Percentiles rank a stretch among this genome's conserved stretches.
These are phyloP conservation scores for Echria macrotheca DNA, from an alignment of 495 filamentous ascomycete genomes.

Conservation along the genomic window DNA sequence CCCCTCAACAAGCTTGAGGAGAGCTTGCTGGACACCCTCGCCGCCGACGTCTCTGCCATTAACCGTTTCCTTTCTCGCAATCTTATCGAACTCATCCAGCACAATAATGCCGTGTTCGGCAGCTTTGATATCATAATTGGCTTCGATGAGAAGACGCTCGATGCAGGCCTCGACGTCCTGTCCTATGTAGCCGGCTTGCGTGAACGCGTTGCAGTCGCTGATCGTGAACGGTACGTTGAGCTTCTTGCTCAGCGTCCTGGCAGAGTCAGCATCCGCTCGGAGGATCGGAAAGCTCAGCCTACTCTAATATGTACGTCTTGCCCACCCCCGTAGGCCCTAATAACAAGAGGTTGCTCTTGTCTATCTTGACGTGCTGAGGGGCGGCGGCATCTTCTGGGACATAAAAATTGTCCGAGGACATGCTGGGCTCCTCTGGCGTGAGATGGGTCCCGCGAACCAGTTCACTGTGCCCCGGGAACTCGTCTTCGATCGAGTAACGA, in stretches of 20 bases:
- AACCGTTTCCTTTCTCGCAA: slow-evolving; percentile 55
- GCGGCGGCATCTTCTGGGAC: slow-evolving; percentile 40
- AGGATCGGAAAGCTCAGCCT: slow-evolving; percentile 12
- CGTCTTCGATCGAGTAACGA: slow-evolving; percentile 52
- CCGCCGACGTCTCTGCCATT: slow-evolving; percentile 75
- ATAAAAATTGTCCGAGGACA: slow-evolving; percentile 30
- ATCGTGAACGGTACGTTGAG: slow-evolving; percentile 95
- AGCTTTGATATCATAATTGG: slow-evolving; percentile 80
- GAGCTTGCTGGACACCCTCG: slow-evolving; percentile 92
- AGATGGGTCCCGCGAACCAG: slow-evolving; percentile 44
- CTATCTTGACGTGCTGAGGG: slow-evolving; percentile 66
- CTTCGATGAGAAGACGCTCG: slow-evolving; percentile 79
- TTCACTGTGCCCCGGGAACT: slow-evolving; percentile 69
- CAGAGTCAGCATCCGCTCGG: slow-evolving; percentile 10
- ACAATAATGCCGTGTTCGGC: slow-evolving; percentile 92
- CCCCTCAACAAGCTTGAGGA: slow-evolving; percentile 93
- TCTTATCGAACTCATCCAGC: slow-evolving; percentile 95
- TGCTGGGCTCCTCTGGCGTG: slow-evolving; percentile 15
- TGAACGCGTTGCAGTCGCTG: slow-evolving; percentile 95
- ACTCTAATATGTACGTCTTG: slow-evolving; percentile 91
- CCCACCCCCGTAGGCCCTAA: slow-evolving; percentile 93
- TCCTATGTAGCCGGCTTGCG: slow-evolving; percentile 94
- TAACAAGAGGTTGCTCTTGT: slow-evolving; percentile 93
- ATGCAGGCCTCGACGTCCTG: slow-evolving; percentile 94
- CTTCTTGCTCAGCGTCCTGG: slow-evolving; percentile 46